These are phyloP conservation scores for Eragrostis curvula DNA, from an alignment of 176 grass and related monocot species.

Conservation along the genomic window DNA sequence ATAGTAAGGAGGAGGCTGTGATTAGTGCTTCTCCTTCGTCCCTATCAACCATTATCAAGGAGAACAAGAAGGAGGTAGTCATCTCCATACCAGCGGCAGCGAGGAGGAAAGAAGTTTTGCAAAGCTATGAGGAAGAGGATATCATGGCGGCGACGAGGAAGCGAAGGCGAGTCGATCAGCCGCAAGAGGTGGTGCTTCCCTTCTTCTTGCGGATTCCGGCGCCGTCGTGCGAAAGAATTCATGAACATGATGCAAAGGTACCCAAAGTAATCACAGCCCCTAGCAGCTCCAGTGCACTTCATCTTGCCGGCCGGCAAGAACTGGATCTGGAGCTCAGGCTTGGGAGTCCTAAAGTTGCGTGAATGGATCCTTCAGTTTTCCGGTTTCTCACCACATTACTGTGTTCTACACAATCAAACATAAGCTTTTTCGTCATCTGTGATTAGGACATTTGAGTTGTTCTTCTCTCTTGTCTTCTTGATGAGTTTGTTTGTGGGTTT, in stretches of 20 bases:
- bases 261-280: conserved; percentile 38
- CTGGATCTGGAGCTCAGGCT: conserved; percentile 87
- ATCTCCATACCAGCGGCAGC: neutral
- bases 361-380: neutral
- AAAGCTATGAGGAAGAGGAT: neutral
- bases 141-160: neutral
- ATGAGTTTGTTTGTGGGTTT: conserved; percentile 15
- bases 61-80: conserved; percentile 31
- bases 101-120: conserved; percentile 26
- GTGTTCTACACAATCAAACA: no score
- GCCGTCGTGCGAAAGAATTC: no score
- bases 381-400: no score
- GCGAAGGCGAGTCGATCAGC: conserved; percentile 51
- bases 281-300: conserved; percentile 13
- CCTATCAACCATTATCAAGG: conserved; percentile 37
- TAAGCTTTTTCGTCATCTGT: neutral
- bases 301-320: conserved; percentile 38
- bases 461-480: neutral
- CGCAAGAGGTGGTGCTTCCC: neutral
- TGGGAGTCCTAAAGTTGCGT: conserved; percentile 56
- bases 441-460: neutral
- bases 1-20: neutral
- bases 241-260: conserved; percentile 43
- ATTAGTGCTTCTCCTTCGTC: conserved; percentile 5
- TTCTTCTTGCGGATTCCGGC: no score